Conservation (phyloP, 1,284 basidiomycete genomes). For the Meira nashicola region DNA sequence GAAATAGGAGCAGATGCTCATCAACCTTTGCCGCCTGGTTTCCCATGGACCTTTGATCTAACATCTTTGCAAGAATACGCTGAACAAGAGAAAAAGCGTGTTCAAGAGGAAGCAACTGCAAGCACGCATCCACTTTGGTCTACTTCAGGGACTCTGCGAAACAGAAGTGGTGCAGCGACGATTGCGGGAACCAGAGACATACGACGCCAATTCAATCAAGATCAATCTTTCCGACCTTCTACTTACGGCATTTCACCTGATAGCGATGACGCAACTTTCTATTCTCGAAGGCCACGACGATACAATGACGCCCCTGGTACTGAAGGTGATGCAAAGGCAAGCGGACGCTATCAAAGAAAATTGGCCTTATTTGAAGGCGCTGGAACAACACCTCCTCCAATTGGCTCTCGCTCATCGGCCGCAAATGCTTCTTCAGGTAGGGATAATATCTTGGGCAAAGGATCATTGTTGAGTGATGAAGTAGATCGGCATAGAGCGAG, state of each 20-base stretch:
- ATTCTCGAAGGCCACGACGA: conserved; percentile 44
- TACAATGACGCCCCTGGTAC: conserved; percentile 24
- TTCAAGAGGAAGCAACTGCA: conserved; percentile 13
- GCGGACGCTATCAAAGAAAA: conserved; percentile 64
- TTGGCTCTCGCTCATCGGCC: conserved; percentile 20
- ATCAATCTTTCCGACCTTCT: not conserved
- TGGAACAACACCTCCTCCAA: conserved; percentile 47
- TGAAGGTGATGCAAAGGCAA: conserved; percentile 11
- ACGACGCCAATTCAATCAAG: not conserved
- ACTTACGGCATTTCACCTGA: conserved; percentile 41
- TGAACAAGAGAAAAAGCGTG: conserved; percentile 38
- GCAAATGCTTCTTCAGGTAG: conserved; percentile 22
- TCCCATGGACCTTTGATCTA: conserved; percentile 49
- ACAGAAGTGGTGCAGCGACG: conserved; percentile 13
- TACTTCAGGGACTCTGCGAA: conserved; percentile 19
- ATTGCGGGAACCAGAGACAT: not conserved
- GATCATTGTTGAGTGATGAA: conserved; percentile 15
- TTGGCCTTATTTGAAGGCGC: conserved; percentile 82
- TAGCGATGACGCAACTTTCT: conserved; percentile 47
- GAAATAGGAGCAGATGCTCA: conserved; percentile 9
- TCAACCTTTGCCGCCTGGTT: conserved; percentile 21
- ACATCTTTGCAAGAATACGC: conserved; percentile 43
- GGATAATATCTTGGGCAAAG: conserved; percentile 56
- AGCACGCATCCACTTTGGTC: conserved; percentile 18
- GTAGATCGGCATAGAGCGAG: not conserved